Evolutionary conservation across 371 early-diverging fungal species (phyloP).

Genomic region (Circinella minor): DNA sequence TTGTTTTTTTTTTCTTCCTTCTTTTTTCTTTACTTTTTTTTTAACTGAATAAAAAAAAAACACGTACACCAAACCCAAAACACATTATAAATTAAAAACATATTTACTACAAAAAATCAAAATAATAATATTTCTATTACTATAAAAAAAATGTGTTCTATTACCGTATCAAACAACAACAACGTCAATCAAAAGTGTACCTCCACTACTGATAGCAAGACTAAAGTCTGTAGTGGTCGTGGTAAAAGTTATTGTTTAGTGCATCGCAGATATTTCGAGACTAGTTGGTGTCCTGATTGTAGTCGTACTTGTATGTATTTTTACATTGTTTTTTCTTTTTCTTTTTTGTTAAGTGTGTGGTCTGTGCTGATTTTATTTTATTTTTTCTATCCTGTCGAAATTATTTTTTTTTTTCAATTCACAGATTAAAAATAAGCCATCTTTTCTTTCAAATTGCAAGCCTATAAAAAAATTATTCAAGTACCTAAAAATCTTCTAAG

Average conservation of each 20-base stretch:
- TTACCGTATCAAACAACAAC: background rate
- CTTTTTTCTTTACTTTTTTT: background rate
- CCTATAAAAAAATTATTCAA: too few species aligned
- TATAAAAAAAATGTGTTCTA: background rate
- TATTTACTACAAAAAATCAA: background rate
- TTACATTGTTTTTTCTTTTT: conserved; percentile 25
- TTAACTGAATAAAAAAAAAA: background rate
- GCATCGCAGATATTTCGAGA: conserved; percentile 50
- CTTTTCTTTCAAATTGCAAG: too few species aligned
- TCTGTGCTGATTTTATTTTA: background rate
- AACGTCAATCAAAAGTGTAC: background rate
- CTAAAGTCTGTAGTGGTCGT: conserved; percentile 32
- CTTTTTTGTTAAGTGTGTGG: background rate
- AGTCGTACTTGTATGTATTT: conserved; percentile 15
- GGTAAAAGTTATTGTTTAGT: conserved; percentile 47
- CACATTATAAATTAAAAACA: too few species aligned
- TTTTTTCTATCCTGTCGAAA: background rate
- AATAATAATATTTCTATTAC: background rate
- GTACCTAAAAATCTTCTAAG: too few species aligned
- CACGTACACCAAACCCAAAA: too few species aligned
- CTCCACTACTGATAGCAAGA: background rate
- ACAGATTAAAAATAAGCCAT: background rate
- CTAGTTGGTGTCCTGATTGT: conserved; percentile 51
- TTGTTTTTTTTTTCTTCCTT: background rate
- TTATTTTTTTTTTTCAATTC: background rate